phyloP scores from a whole-genome alignment of 805 yeast species.

The Tanozyma kutaoensis region DNA sequence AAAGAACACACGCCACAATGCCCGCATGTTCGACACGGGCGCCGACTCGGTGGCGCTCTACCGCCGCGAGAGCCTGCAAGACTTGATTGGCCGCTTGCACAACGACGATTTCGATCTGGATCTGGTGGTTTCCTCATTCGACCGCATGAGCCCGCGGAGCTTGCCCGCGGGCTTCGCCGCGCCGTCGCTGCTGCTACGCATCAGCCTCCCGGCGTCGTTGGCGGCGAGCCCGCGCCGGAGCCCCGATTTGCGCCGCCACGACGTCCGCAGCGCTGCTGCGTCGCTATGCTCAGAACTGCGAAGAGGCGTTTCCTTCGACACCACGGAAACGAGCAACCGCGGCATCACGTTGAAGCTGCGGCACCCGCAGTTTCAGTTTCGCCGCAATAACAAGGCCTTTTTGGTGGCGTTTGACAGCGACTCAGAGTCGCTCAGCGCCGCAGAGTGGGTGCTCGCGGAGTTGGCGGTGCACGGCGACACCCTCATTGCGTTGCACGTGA shows the following conservation, averaged over 20 bases:
- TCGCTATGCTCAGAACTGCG: not conserved
- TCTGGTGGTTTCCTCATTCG: conserved; percentile 8
- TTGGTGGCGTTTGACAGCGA: conserved; percentile 26
- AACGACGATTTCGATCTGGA: conserved; percentile 30
- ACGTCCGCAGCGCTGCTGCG: not conserved
- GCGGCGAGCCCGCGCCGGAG: not conserved
- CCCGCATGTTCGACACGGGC: conserved; percentile 23
- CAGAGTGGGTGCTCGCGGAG: conserved; percentile 31
- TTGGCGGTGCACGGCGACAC: conserved; percentile 31
- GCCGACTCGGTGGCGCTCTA: conserved; percentile 25
- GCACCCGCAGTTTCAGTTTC: conserved; percentile 28
- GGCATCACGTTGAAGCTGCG: conserved; percentile 26
- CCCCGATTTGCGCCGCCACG: conserved; percentile 1
- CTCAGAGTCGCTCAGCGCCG: conserved; percentile 22
- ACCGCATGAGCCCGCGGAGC: conserved; percentile 5
- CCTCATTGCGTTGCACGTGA: conserved; percentile 24
- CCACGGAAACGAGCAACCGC: conserved; percentile 17
- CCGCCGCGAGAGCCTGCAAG: conserved; percentile 23
- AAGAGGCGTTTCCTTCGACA: conserved; percentile 28
- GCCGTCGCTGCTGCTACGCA: conserved; percentile 1
- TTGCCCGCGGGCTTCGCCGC: conserved; percentile 2
- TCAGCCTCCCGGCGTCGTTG: not conserved
- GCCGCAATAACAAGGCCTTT: conserved; percentile 30
- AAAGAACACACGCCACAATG: conserved; percentile 23
- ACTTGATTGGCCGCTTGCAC: conserved; percentile 26